These are phyloP conservation scores for Syzygium malaccense DNA, from an alignment of 441 rosid genomes.

Conservation along the genomic window DNA sequence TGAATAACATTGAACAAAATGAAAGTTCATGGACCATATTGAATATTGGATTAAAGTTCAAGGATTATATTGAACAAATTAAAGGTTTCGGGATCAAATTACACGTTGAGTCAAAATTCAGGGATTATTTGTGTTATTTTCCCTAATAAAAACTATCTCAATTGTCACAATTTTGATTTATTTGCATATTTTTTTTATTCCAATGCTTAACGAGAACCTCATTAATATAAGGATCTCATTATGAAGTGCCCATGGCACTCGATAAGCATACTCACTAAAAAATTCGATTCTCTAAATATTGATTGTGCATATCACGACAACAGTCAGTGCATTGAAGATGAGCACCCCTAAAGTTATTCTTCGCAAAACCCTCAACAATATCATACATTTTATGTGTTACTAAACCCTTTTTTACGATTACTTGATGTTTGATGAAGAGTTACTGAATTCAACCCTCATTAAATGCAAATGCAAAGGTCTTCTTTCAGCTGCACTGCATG, in stretches of 20 bases:
- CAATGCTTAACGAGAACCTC: neutral
- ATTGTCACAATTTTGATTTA: neutral
- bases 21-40: no score
- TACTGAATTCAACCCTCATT: neutral
- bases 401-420: neutral
- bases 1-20: no score
- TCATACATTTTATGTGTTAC: neutral
- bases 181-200: neutral
- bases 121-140: no score
- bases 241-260: neutral
- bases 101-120: no score
- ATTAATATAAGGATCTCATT: neutral
- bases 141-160: neutral
- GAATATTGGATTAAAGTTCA: no score
- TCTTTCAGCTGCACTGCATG: neutral
- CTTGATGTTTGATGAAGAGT: neutral
- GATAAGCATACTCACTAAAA: neutral
- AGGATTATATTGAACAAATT: no score
- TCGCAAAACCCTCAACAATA: neutral
- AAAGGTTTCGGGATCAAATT: no score
- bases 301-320: fast-evolving
- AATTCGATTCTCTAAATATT: fast-evolving
- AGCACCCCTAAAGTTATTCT: neutral
- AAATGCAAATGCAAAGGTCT: neutral
- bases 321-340: neutral